These are phyloP conservation scores for Ascochyta lentis DNA, from an alignment of 2,329 filamentous ascomycete species.

Conservation along the genomic window DNA sequence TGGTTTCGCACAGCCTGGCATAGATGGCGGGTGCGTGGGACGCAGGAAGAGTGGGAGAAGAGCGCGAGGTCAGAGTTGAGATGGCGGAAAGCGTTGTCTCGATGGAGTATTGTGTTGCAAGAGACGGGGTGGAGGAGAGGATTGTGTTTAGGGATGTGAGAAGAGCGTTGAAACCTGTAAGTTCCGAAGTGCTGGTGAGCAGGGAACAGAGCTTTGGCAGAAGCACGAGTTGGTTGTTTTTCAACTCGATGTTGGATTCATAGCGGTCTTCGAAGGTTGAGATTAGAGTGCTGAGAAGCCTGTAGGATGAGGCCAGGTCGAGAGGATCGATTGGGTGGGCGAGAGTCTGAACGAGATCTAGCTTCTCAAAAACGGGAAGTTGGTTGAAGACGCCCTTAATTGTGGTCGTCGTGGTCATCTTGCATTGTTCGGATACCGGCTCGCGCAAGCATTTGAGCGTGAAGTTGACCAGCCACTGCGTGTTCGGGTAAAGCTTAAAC, in stretches of 20 bases:
- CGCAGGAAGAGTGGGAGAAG: slow-evolving; percentile 35
- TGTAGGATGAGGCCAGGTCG: slow-evolving; percentile 25
- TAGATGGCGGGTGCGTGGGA: slow-evolving; percentile 54
- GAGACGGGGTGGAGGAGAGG: slow-evolving; percentile 42
- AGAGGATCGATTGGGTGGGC: slow-evolving; percentile 12
- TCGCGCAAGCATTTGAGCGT: slow-evolving; percentile 31
- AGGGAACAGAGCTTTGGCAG: slow-evolving; percentile 35
- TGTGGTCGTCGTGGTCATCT: slow-evolving; percentile 15
- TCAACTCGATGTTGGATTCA: slow-evolving; percentile 29
- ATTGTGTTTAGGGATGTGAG: slow-evolving; percentile 59
- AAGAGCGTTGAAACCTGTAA: slow-evolving; percentile 58
- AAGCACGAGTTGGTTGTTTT: slow-evolving; percentile 36
- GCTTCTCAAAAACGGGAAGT: slow-evolving; percentile 28
- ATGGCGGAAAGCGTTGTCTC: slow-evolving; percentile 51
- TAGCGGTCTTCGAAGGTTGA: slow-evolving; percentile 37
- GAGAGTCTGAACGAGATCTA: slow-evolving; percentile 27
- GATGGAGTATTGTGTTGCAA: slow-evolving; percentile 53
- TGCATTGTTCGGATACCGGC: slow-evolving; percentile 17
- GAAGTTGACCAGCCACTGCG: slow-evolving; percentile 30
- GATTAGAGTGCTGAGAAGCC: slow-evolving; percentile 36
- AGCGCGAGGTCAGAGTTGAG: slow-evolving; percentile 42
- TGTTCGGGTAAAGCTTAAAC: slow-evolving; percentile 33
- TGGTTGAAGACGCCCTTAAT: slow-evolving; percentile 24
- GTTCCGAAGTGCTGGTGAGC: slow-evolving; percentile 59
- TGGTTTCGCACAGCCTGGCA: slow-evolving; percentile 61